These are phyloP conservation scores for Coemansia sp. DNA, from an alignment of 192 early-diverging fungal genomes.

Conservation along the genomic window DNA sequence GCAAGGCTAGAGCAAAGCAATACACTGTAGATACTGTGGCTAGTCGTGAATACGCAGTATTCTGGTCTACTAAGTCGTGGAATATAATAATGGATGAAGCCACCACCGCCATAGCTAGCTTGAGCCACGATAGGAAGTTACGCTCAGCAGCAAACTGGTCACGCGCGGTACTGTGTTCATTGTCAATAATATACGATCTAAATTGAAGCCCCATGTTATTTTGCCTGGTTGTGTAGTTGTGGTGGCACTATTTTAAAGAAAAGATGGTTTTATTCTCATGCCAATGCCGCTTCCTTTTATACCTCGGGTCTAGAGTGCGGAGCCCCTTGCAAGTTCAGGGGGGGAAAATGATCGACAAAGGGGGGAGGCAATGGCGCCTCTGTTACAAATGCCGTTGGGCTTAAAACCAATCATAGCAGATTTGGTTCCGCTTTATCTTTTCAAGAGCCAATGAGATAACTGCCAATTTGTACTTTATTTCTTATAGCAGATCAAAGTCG, in stretches of 20 bases:
- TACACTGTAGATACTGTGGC: constrained; percentile 18
- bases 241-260: neutral
- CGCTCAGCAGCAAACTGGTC: constrained; percentile 50
- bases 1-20: constrained; percentile 23
- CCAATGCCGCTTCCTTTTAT: too few relatives aligned
- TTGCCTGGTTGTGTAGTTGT: too few relatives aligned
- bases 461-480: too few relatives aligned
- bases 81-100: constrained; percentile 23
- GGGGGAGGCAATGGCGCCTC: too few relatives aligned
- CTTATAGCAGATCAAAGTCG: constrained; percentile 83
- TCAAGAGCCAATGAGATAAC: too few relatives aligned
- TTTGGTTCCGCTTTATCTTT: too few relatives aligned
- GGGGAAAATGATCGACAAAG: too few relatives aligned
- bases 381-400: too few relatives aligned
- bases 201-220: too few relatives aligned
- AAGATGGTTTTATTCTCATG: neutral
- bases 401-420: too few relatives aligned
- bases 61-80: constrained; percentile 8
- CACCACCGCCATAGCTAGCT: constrained; percentile 32
- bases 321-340: neutral
- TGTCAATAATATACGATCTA: constrained; percentile 12
- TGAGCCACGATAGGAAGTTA: constrained; percentile 50
- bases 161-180: constrained; percentile 47
- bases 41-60: constrained; percentile 4
- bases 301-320: neutral